Conservation (phyloP, 2,329 filamentous ascomycete genomes). For the Hypoxylon sp. region DNA sequence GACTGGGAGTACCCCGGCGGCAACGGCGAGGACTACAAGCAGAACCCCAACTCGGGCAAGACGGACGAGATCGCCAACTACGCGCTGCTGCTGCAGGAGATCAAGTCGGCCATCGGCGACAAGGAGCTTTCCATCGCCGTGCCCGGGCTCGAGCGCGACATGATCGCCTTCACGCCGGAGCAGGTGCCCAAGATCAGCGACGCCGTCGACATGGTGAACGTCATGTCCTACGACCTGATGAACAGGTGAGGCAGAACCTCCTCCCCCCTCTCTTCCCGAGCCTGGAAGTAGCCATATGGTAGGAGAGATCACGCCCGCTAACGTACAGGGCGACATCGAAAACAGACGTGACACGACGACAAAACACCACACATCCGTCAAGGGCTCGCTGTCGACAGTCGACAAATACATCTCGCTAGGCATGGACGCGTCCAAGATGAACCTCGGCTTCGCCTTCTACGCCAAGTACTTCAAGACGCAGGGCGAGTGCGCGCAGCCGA, state of each 20-base stretch:
- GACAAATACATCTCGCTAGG: conserved; percentile 67
- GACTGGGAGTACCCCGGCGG: conserved; percentile 73
- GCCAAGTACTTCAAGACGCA: conserved; percentile 68
- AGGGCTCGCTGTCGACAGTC: conserved; percentile 61
- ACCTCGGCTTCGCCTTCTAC: conserved; percentile 73
- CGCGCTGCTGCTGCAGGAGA: conserved; percentile 65
- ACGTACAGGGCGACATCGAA: conserved; percentile 73
- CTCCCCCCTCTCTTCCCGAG: not conserved
- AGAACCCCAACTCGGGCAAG: conserved; percentile 66
- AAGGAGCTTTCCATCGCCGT: conserved; percentile 74
- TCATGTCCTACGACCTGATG: conserved; percentile 52
- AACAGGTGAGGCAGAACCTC: conserved; percentile 31
- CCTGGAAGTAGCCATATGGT: not conserved
- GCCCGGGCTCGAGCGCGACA: conserved; percentile 68
- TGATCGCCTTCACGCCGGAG: conserved; percentile 70
- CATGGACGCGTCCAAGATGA: conserved; percentile 59
- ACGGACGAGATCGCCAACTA: conserved; percentile 69
- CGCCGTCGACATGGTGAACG: conserved; percentile 71
- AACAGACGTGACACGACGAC: conserved; percentile 71
- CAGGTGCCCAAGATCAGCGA: conserved; percentile 66
- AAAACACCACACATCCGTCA: conserved; percentile 70
- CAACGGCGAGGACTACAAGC: conserved; percentile 75
- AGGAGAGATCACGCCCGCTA: too few relatives aligned
- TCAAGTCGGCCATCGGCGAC: conserved; percentile 65
- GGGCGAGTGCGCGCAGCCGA: conserved; percentile 50